Percentiles rank a stretch among this genome's conserved stretches.
Evolutionary conservation across 1,284 basidiomycete species (phyloP).

Genomic region (Tetrapyrgos nigripes): DNA sequence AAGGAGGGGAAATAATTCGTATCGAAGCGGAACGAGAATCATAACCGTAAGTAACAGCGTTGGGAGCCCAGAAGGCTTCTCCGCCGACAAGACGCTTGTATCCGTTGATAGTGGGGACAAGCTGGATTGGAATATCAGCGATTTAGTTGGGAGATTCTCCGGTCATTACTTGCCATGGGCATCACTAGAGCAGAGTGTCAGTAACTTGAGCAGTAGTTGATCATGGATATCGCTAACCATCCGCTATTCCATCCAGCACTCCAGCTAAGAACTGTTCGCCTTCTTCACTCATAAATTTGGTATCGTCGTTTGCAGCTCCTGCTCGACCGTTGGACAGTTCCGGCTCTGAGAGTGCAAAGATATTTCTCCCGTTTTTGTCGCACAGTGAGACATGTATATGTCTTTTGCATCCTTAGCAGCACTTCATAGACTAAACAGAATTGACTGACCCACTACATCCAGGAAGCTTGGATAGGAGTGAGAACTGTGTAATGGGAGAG

Average conservation of each 20-base stretch:
- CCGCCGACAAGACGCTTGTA: constrained; percentile 98
- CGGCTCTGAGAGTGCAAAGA: constrained; percentile 75
- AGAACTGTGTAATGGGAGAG: constrained; percentile 1
- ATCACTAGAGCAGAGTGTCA: constrained; percentile 51
- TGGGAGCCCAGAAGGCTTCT: constrained; percentile 95
- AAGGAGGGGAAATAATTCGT: constrained; percentile 90
- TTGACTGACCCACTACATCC: constrained; percentile 84
- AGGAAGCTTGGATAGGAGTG: constrained; percentile 63
- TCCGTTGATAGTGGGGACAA: constrained; percentile 96
- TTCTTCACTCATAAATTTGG: constrained; percentile 82
- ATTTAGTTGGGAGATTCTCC: neutral
- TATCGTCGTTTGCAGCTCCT: constrained; percentile 80
- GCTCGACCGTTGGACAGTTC: constrained; percentile 69
- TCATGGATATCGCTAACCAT: constrained; percentile 59
- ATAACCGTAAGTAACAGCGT: constrained; percentile 92
- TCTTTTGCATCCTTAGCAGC: constrained; percentile 42
- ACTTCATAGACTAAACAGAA: neutral
- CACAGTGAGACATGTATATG: constrained; percentile 93
- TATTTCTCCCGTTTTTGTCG: constrained; percentile 72
- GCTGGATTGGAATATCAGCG: constrained; percentile 42
- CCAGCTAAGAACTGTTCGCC: constrained; percentile 96
- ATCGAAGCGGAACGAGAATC: constrained; percentile 93
- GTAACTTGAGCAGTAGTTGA: constrained; percentile 7
- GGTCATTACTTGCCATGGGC: constrained; percentile 53
- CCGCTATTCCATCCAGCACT: constrained; percentile 86